Percentiles rank a stretch among this genome's conserved stretches.
Evolutionary conservation across 2,329 filamentous ascomycete genomes (phyloP).

Genomic region (Rhynchosporium graminicola): DNA sequence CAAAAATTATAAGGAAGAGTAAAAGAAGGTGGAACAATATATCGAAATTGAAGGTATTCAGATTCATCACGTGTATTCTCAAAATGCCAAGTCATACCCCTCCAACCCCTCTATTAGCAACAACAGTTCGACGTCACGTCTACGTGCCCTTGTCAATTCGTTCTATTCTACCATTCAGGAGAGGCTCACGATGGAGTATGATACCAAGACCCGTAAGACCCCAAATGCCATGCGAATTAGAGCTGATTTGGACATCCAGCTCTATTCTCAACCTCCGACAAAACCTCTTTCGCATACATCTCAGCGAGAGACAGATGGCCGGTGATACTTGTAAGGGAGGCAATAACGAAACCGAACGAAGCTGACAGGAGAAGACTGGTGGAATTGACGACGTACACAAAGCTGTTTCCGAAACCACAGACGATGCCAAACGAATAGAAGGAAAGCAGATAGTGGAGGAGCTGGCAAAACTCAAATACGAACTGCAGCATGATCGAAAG

Average conservation of each 20-base stretch:
- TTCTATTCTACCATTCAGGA: not conserved
- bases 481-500: conserved; percentile 83
- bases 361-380: conserved; percentile 64
- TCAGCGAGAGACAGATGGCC: conserved; percentile 91
- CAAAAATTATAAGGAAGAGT: not conserved
- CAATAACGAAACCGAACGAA: conserved; percentile 1
- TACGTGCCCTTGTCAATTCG: not conserved
- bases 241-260: conserved; percentile 49
- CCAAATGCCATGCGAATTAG: not conserved
- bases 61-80: not conserved
- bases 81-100: conserved; percentile 2
- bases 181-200: conserved; percentile 64
- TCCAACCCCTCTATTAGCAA: conserved; percentile 23
- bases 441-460: conserved; percentile 84
- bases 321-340: conserved; percentile 70
- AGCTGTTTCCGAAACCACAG: conserved; percentile 54
- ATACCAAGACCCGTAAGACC: conserved; percentile 69
- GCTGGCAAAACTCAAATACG: conserved; percentile 85
- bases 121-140: conserved; percentile 14
- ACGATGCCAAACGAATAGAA: conserved; percentile 69
- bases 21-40: not conserved
- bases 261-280: conserved; percentile 76
- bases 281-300: conserved; percentile 80
- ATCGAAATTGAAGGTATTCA: not conserved
- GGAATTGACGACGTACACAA: conserved; percentile 95